Percentiles rank a stretch among this genome's conserved stretches.
Conservation (phyloP, 2,329 filamentous ascomycete genomes). For the Pseudogymnoascus sp. region DNA sequence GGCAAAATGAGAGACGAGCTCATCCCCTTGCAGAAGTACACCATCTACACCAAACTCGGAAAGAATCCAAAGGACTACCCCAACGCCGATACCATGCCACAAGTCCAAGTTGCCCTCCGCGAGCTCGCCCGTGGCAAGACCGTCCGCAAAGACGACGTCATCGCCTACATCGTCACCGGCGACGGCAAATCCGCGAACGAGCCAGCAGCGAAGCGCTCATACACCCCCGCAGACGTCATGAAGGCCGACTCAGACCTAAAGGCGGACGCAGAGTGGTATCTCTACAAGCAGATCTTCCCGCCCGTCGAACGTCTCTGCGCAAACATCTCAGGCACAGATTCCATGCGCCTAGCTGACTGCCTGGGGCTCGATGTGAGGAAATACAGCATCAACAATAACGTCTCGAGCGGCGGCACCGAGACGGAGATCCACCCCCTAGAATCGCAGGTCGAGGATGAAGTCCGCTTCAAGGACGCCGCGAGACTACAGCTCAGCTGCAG, state of each 20-base stretch:
- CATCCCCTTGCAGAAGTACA: slow-evolving; percentile 79
- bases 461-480: slow-evolving; percentile 77
- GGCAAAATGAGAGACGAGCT: slow-evolving; percentile 75
- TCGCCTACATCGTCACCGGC: slow-evolving; percentile 88
- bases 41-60: slow-evolving; percentile 95
- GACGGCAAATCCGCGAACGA: slow-evolving; percentile 57
- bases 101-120: slow-evolving; percentile 88
- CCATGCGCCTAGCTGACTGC: slow-evolving; percentile 83
- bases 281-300: slow-evolving; percentile 96
- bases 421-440: slow-evolving; percentile 84
- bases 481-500: slow-evolving; percentile 75
- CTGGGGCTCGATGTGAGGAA: slow-evolving; percentile 85
- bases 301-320: slow-evolving; percentile 96
- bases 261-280: slow-evolving; percentile 95
- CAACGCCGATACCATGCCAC: slow-evolving; percentile 90
- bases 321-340: slow-evolving; percentile 88
- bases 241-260: slow-evolving; percentile 68
- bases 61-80: slow-evolving; percentile 92
- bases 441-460: slow-evolving; percentile 84
- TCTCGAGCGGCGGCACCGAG: slow-evolving; percentile 44
- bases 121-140: slow-evolving; percentile 81
- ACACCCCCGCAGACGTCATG: slow-evolving; percentile 75
- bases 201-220: slow-evolving; percentile 78
- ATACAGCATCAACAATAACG: slow-evolving; percentile 64
- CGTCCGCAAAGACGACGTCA: slow-evolving; percentile 89